These are phyloP conservation scores for Alternaria metachromatica DNA, from an alignment of 2,329 filamentous ascomycete species.

Conservation along the genomic window DNA sequence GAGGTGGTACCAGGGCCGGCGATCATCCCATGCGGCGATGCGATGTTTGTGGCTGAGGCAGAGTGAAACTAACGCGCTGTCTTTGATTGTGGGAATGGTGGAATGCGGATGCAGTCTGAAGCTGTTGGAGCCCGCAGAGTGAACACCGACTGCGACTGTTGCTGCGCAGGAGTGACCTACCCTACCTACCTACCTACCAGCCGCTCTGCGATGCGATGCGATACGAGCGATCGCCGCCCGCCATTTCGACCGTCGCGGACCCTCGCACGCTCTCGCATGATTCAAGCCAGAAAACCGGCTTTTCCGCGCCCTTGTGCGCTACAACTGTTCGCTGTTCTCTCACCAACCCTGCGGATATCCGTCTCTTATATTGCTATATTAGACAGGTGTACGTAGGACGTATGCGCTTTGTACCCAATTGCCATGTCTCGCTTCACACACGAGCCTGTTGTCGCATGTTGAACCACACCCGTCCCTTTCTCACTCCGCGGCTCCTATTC, in stretches of 20 bases:
- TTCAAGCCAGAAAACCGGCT: constrained; percentile 13
- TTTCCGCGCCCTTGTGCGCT: constrained; percentile 6
- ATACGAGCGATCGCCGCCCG: constrained; percentile 8
- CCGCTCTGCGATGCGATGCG: background rate
- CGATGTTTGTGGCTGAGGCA: background rate
- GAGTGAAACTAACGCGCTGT: background rate
- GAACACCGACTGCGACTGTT: background rate
- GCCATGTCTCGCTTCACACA: constrained; percentile 1
- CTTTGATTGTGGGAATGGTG: background rate
- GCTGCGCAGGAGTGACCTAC: background rate
- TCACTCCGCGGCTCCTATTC: constrained; percentile 8
- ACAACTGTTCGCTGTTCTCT: background rate
- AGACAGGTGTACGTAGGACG: background rate
- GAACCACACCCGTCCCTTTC: background rate
- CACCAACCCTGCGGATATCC: constrained; percentile 17
- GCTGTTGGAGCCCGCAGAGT: background rate
- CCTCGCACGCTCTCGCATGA: background rate
- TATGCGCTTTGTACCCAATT: constrained; percentile 2
- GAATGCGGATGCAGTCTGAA: background rate
- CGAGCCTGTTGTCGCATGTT: background rate
- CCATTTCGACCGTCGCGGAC: background rate
- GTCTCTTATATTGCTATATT: constrained; percentile 13
- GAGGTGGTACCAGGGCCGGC: background rate
- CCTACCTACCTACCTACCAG: background rate
- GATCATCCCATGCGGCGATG: background rate